Conservation (phyloP, 1,139 yeast species). For the Geotrichum histeridarum region DNA sequence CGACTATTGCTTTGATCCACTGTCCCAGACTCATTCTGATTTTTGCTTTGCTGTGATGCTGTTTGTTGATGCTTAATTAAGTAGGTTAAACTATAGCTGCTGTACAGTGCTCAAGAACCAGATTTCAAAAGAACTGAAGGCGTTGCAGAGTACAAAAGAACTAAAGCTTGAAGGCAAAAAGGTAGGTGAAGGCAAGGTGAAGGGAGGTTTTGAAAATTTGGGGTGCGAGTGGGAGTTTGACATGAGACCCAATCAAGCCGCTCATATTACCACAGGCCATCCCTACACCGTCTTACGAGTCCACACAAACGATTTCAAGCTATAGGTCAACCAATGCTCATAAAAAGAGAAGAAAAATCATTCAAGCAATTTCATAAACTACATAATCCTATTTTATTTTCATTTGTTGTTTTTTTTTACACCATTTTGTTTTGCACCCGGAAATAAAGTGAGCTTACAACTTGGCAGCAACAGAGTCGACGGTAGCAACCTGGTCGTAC, state of each 20-base stretch:
- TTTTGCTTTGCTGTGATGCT: background rate
- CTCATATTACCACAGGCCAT: no score
- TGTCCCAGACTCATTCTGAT: constrained; percentile 34
- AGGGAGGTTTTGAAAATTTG: background rate
- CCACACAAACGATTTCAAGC: no score
- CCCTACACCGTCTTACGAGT: no score
- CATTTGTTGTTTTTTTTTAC: background rate
- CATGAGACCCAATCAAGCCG: no score
- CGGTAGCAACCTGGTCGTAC: constrained; percentile 31
- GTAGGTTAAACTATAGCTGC: no score
- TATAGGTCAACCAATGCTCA: no score
- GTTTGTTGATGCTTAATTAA: no score
- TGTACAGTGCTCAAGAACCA: no score
- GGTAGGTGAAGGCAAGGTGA: background rate
- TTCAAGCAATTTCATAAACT: constrained; percentile 1
- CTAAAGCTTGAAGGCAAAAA: no score
- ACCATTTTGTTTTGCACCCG: background rate
- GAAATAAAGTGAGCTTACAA: constrained; percentile 17
- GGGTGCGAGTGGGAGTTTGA: background rate
- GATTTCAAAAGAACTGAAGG: no score
- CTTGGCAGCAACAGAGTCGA: constrained; percentile 23
- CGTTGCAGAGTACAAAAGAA: no score
- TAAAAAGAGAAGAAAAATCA: background rate
- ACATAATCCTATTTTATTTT: background rate
- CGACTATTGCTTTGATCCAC: constrained; percentile 55